These are phyloP conservation scores for Protomyces pachydermus DNA, from an alignment of 1,139 yeast genomes.

Conservation along the genomic window DNA sequence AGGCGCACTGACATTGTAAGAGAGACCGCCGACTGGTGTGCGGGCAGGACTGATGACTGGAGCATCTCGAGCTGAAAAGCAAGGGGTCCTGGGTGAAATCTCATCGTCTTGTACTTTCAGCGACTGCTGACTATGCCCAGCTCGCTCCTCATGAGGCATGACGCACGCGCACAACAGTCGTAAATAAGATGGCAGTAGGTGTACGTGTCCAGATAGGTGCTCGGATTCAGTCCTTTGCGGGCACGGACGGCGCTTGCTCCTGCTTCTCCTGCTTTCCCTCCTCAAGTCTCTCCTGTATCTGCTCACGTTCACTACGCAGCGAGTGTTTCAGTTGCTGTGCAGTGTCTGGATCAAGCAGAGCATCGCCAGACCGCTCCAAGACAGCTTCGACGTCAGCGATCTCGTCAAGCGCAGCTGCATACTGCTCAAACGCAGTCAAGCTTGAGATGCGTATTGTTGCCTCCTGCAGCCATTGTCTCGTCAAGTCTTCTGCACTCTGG, in stretches of 20 bases:
- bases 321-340: not conserved
- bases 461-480: not conserved
- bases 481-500: not conserved
- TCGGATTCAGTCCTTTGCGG: not conserved
- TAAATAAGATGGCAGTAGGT: too few species aligned
- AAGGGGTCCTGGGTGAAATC: not conserved
- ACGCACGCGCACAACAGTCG: too few species aligned
- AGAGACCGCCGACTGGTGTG: too few species aligned
- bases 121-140: not conserved
- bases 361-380: not conserved
- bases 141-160: too few species aligned
- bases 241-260: not conserved
- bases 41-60: too few species aligned
- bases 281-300: not conserved
- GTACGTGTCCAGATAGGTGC: too few species aligned
- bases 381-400: not conserved
- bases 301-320: not conserved
- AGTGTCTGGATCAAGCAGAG: not conserved
- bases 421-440: not conserved
- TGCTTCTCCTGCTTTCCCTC: not conserved
- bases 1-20: too few species aligned
- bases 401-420: not conserved
- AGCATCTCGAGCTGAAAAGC: not conserved
- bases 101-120: not conserved
- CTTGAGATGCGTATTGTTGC: not conserved